phyloP scores from a whole-genome alignment of 345 rosid species.

The Salix viminalis region DNA sequence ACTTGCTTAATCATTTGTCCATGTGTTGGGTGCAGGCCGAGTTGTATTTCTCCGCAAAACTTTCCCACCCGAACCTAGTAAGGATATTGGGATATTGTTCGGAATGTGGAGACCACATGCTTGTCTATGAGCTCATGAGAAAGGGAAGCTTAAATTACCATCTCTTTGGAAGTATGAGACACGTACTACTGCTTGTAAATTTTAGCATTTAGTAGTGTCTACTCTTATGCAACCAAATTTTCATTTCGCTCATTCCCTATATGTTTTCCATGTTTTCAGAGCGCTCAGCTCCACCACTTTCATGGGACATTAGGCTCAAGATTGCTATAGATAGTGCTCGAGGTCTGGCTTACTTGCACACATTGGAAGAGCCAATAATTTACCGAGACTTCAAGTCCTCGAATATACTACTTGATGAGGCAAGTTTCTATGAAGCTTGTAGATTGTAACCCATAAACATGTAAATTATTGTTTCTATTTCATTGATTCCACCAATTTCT shows the following conservation, averaged over 20 bases:
- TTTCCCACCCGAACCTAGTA: slow-evolving; percentile 9
- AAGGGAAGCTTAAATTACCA: slow-evolving; percentile 6
- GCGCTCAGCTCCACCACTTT: background rate
- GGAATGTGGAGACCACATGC: background rate
- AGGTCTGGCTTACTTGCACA: background rate
- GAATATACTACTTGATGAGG: background rate
- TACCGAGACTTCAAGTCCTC: background rate
- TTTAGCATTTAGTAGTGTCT: background rate
- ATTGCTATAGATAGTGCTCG: background rate
- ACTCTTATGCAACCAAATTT: background rate
- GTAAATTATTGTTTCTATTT: too few species aligned
- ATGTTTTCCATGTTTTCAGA: background rate
- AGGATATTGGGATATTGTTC: slow-evolving; percentile 6
- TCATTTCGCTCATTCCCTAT: too few species aligned
- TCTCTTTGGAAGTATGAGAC: slow-evolving; percentile 5
- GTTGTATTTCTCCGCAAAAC: background rate
- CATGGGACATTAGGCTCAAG: background rate
- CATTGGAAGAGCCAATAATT: background rate
- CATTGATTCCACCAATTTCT: background rate
- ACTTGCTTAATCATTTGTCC: background rate
- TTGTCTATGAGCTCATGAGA: slow-evolving; percentile 3
- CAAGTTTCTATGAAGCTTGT: too few species aligned
- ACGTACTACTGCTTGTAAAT: background rate
- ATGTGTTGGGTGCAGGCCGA: slow-evolving; percentile 2
- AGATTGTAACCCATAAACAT: background rate